Percentiles rank a stretch among this genome's conserved stretches.
Conservation (phyloP, 2,329 filamentous ascomycete species). For the Xylaria sp. region DNA sequence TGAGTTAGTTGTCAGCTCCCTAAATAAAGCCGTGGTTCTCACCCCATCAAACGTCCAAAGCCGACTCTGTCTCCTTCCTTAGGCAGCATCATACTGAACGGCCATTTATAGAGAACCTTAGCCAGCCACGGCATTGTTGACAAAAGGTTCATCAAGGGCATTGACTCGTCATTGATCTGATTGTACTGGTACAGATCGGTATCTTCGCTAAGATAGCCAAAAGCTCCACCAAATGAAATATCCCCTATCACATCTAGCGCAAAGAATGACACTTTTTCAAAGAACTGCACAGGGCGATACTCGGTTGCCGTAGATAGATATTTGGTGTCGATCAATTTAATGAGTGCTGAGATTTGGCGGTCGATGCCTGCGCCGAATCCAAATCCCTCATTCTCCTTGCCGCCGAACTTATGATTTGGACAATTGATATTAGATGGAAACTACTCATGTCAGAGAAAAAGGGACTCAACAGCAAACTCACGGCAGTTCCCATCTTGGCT, state of each 20-base stretch:
- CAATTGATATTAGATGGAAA: neutral
- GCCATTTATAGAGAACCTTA: constrained; percentile 51
- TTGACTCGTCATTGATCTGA: constrained; percentile 54
- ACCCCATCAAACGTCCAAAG: constrained; percentile 54
- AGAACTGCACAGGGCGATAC: constrained; percentile 57
- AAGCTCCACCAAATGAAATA: constrained; percentile 61
- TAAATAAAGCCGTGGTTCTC: constrained; percentile 23
- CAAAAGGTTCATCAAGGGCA: constrained; percentile 52
- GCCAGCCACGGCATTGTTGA: constrained; percentile 52
- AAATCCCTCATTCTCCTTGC: constrained; percentile 59
- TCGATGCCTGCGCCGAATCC: constrained; percentile 55
- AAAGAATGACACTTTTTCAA: constrained; percentile 61
- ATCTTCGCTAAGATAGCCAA: constrained; percentile 62
- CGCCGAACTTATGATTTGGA: constrained; percentile 56
- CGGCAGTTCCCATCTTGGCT: constrained; percentile 57
- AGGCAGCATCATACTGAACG: constrained; percentile 50
- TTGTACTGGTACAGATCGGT: constrained; percentile 59
- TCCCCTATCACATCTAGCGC: constrained; percentile 64
- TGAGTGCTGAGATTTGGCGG: constrained; percentile 52
- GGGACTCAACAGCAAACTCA: constrained; percentile 41
- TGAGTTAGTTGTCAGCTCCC: neutral
- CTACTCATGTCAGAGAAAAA: neutral
- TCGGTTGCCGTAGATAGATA: constrained; percentile 55
- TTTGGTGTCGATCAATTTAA: constrained; percentile 58
- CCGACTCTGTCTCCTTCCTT: constrained; percentile 52